Percentiles rank a stretch among this genome's conserved stretches.
phyloP scores from a whole-genome alignment of 129 eudicot genomes.

The Saposhnikovia divaricata region DNA sequence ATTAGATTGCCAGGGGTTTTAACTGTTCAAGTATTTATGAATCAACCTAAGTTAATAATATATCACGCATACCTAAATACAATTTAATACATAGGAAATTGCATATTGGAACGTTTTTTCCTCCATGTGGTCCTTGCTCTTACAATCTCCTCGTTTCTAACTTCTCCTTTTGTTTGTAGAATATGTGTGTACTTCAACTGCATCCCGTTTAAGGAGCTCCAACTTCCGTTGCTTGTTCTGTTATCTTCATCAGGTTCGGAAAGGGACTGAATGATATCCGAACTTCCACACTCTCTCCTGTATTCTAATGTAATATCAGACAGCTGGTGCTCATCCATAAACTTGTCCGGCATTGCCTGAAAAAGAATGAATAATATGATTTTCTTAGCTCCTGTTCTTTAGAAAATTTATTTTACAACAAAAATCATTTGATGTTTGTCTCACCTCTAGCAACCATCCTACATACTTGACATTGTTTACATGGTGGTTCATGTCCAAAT shows the following conservation, averaged over 20 bases:
- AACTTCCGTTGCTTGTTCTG: conserved; percentile 17
- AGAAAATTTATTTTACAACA: neutral
- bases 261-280: conserved; percentile 65
- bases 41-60: neutral
- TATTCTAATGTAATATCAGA: conserved; percentile 50
- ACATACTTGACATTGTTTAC: conserved; percentile 87
- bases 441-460: conserved; percentile 90
- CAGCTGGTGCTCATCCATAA: conserved; percentile 56
- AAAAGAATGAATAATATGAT: neutral
- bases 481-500: conserved; percentile 91
- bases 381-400: neutral
- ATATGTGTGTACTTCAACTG: conserved; percentile 51
- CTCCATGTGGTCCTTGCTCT: conserved; percentile 85
- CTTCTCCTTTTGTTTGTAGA: conserved; percentile 53
- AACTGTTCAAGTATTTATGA: neutral
- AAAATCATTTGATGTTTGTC: neutral
- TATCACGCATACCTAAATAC: neutral
- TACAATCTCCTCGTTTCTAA: conserved; percentile 54
- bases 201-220: conserved; percentile 7
- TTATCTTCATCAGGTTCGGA: conserved; percentile 39
- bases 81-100: conserved; percentile 12
- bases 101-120: conserved; percentile 23
- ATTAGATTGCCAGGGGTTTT: neutral
- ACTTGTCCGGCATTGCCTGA: conserved; percentile 62
- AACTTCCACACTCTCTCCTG: conserved; percentile 81